Evolutionary conservation across 768 basidiomycete species (phyloP), one percentile per base, ranked within the genome.

Genomic region (Suillus cothurnatus): DNA sequence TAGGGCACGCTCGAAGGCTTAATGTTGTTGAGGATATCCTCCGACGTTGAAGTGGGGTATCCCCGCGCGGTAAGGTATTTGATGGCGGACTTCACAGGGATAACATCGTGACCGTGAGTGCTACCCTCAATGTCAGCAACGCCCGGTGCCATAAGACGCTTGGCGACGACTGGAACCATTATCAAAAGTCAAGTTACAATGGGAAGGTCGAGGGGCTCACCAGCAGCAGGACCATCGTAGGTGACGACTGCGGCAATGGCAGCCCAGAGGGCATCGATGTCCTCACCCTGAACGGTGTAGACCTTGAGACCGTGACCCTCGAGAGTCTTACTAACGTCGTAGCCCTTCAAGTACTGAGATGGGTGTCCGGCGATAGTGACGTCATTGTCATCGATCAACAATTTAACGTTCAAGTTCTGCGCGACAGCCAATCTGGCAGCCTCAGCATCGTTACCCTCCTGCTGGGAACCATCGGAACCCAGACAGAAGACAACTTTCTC

Each of bases 321-420:
- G 19, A 95, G 84, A 0, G 93, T 94, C 80, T 88, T 86, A 28
- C 77, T 72, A 39, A 94, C 72, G 61, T 88, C 83, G 78, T 87
- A 95, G 28, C 93, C 93, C 73, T 88, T 88, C 70, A 94, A 85
- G 73, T 95, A 95, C 58, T 94, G 77, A 17, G 92, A 94, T 5
- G 94, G 94, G 71, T 95, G 93, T 0, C 94, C 94, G n/a, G 93
- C 88, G 66, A 95, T 95, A 9, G 93, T 95, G 69, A 95, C 93
- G 73, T 95, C 89, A 78, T 95, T 95, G 78, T 94, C 92, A 70
- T 95, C 94, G 68, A 95, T 89, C 74, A 95, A 77, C 63, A 95
- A 81, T 78, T 95, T 95, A 76, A 95, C 85, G 74, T 94, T 93
- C 70, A 95, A 81, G 50, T 81, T 77, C 73, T 94, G 88, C 2